A percentile compares a stretch with the other conserved stretches of the same genome.
Conservation (phyloP, 2,329 filamentous ascomycete species). For the Immersiporthe knoxdaviesiana region DNA sequence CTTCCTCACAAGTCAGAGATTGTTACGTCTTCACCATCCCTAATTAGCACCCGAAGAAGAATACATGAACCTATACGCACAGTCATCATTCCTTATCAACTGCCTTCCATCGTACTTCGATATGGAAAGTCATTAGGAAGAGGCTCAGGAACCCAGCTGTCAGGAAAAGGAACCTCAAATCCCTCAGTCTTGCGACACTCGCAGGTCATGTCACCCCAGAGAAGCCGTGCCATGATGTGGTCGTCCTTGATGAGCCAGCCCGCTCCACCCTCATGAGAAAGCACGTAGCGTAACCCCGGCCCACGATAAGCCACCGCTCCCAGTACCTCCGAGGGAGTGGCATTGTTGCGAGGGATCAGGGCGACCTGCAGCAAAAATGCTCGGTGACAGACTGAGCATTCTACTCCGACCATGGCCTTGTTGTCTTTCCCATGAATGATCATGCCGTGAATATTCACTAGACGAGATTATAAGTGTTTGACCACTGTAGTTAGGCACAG, state of each 20-base stretch:
- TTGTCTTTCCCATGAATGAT: no score
- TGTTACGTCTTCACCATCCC: no score
- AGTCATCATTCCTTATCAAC: no score
- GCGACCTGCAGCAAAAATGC: constrained; percentile 18
- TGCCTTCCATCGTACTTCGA: neutral
- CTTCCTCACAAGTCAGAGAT: no score
- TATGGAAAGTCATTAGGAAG: constrained; percentile 1
- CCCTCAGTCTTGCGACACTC: constrained; percentile 23
- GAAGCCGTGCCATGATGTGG: constrained; percentile 19
- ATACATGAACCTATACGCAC: no score
- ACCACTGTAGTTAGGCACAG: no score
- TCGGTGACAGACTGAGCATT: neutral
- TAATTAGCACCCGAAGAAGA: no score
- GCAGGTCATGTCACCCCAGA: constrained; percentile 25
- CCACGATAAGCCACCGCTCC: neutral
- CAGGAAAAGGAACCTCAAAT: constrained; percentile 13
- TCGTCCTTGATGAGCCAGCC: constrained; percentile 19
- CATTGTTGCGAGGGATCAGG: constrained; percentile 14
- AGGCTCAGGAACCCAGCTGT: constrained; percentile 2
- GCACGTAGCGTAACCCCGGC: neutral
- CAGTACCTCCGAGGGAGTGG: neutral
- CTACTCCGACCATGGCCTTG: constrained; percentile 7
- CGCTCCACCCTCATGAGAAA: constrained; percentile 8
- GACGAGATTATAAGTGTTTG: no score
- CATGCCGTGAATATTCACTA: no score